Evolutionary conservation across 768 basidiomycete genomes (phyloP).

Genomic region (Pulveroboletus sp.): DNA sequence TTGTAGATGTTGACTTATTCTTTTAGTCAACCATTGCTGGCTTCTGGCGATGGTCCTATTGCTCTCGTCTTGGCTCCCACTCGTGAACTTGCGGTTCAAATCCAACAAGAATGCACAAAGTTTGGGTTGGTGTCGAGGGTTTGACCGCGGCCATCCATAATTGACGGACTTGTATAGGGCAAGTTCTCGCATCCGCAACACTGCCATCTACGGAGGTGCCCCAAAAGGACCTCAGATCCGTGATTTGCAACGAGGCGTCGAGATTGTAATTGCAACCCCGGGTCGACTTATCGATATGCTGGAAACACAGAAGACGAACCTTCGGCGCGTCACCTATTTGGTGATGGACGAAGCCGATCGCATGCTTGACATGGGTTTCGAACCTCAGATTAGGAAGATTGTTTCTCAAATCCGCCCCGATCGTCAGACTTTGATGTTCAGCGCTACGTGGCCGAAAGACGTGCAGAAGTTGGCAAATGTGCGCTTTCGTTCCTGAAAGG

Average conservation of each 20-base stretch:
- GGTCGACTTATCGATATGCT: constrained; percentile 99
- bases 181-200: constrained; percentile 95
- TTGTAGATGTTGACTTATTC: neutral
- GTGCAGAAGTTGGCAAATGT: constrained; percentile 96
- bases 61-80: constrained; percentile 96
- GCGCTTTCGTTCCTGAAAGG: constrained; percentile 13
- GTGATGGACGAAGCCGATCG: constrained; percentile 99
- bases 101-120: constrained; percentile 97
- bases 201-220: constrained; percentile 97
- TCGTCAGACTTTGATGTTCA: constrained; percentile 98
- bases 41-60: constrained; percentile 95
- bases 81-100: constrained; percentile 97
- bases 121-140: constrained; percentile 65
- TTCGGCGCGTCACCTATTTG: constrained; percentile 93
- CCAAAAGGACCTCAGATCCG: constrained; percentile 99
- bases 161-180: constrained; percentile 40
- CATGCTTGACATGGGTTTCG: constrained; percentile 99
- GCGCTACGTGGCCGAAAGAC: constrained; percentile 99
- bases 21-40: constrained; percentile 80
- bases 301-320: constrained; percentile 92
- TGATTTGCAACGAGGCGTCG: constrained; percentile 94
- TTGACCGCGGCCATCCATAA: neutral
- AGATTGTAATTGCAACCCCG: constrained; percentile 99
- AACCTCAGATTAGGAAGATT: constrained; percentile 98
- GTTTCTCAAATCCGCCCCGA: constrained; percentile 96